These are phyloP conservation scores for Tylopilus sp. DNA, from an alignment of 768 basidiomycete species.

Conservation along the genomic window DNA sequence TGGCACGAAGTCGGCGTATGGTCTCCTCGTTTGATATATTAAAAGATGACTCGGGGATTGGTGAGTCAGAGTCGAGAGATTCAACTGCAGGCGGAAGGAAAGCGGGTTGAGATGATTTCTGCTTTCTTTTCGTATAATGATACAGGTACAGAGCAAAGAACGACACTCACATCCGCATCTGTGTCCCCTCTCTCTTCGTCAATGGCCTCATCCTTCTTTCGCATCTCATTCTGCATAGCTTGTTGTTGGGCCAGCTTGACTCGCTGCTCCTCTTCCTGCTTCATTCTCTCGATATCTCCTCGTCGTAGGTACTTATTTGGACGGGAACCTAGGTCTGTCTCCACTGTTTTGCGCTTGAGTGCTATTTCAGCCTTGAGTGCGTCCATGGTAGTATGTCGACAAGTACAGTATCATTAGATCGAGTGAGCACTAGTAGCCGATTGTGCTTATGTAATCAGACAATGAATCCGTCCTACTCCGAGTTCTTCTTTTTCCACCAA, in stretches of 20 bases:
- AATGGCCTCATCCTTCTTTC: slow-evolving; percentile 12
- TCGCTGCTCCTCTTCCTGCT: slow-evolving; percentile 42
- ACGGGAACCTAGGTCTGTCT: slow-evolving; percentile 42
- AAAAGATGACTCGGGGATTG: slow-evolving; percentile 47
- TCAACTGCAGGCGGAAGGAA: slow-evolving; percentile 38
- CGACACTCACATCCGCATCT: slow-evolving; percentile 43
- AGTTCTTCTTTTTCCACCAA: slow-evolving; percentile 36
- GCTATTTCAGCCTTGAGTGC: slow-evolving; percentile 87
- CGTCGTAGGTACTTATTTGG: slow-evolving; percentile 87
- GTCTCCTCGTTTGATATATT: slow-evolving; percentile 95
- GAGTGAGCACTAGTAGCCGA: background rate
- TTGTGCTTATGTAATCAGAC: slow-evolving; percentile 30
- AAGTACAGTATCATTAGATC: too few species aligned
- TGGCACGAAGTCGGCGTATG: slow-evolving; percentile 79
- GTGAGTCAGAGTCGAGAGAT: slow-evolving; percentile 38
- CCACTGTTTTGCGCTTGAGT: slow-evolving; percentile 76
- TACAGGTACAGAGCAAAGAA: background rate
- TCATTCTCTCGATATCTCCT: slow-evolving; percentile 81
- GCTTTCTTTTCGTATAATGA: slow-evolving; percentile 42
- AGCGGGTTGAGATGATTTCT: slow-evolving; percentile 39
- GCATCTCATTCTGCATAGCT: slow-evolving; percentile 27
- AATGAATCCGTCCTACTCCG: slow-evolving; percentile 31
- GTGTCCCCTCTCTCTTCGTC: slow-evolving; percentile 23
- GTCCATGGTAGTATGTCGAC: too few species aligned
- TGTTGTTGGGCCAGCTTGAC: slow-evolving; percentile 31